Percentiles rank a stretch among this genome's conserved stretches.
Evolutionary conservation across 1,284 basidiomycete genomes (phyloP).

Genomic region (Puccinia hordei): DNA sequence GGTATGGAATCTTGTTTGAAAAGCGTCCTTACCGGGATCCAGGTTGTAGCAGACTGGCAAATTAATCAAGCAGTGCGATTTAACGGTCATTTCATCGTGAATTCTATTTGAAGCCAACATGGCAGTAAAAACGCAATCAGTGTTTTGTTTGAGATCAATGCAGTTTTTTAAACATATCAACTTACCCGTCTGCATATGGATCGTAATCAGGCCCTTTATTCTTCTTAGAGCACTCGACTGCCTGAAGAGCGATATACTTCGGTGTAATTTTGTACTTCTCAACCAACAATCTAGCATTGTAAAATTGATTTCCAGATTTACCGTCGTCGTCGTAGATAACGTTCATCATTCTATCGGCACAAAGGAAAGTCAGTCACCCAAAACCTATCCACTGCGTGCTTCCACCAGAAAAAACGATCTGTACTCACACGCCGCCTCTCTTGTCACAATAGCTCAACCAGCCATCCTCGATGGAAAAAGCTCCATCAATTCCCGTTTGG

Average conservation of each 20-base stretch:
- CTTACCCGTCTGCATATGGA: constrained; percentile 19
- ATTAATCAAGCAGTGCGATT: neutral
- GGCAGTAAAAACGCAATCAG: neutral
- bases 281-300: neutral
- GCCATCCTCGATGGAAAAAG: neutral
- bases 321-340: constrained; percentile 12
- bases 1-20: neutral
- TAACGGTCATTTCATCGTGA: no score
- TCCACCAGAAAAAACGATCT: neutral
- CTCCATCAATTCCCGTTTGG: neutral
- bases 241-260: constrained; percentile 1
- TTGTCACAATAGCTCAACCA: constrained; percentile 31
- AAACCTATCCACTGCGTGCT: neutral
- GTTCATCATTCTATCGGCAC: neutral
- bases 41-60: neutral
- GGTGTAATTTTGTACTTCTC: neutral
- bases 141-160: no score
- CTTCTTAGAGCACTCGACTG: neutral
- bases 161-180: no score
- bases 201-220: constrained; percentile 10
- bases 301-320: constrained; percentile 16
- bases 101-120: neutral
- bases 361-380: neutral
- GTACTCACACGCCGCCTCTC: neutral
- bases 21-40: neutral